Evolutionary conservation across 2,329 filamentous ascomycete species (phyloP).

Genomic region (Colletotrichum zoysiae): DNA sequence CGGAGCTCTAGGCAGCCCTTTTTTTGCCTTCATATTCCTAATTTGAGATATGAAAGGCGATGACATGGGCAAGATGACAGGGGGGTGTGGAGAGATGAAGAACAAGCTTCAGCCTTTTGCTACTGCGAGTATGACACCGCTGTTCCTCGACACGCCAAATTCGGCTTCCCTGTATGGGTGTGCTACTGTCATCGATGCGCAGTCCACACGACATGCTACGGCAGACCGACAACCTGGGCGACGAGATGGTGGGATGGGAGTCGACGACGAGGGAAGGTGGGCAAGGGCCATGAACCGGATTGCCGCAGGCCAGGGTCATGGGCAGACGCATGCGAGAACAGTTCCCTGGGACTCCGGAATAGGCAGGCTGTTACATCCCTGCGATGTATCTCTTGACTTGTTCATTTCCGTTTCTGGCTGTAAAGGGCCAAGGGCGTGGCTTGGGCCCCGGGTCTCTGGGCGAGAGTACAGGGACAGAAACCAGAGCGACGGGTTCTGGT

Average conservation of each 20-base stretch:
- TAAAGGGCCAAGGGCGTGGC: constrained; percentile 27
- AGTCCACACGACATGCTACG: constrained; percentile 19
- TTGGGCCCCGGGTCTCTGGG: constrained; percentile 32
- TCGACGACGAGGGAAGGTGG: not conserved
- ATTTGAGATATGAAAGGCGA: constrained; percentile 31
- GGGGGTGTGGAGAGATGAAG: constrained; percentile 7
- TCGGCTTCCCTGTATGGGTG: constrained; percentile 13
- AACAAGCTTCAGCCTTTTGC: constrained; percentile 29
- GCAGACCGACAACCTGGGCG: constrained; percentile 17
- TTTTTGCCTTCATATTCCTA: constrained; percentile 16
- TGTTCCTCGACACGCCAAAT: not conserved
- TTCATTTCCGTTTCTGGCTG: constrained; percentile 29
- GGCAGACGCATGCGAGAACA: constrained; percentile 11
- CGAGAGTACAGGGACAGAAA: constrained; percentile 20
- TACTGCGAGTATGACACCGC: constrained; percentile 17
- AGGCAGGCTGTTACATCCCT: constrained; percentile 24
- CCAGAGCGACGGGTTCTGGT: constrained; percentile 31
- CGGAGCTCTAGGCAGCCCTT: constrained; percentile 34
- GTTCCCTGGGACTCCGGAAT: constrained; percentile 5
- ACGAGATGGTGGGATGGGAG: constrained; percentile 28
- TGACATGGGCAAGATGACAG: constrained; percentile 23
- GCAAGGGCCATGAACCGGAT: constrained; percentile 21
- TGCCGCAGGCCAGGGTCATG: constrained; percentile 16
- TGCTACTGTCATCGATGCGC: constrained; percentile 23
- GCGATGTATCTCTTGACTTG: not conserved